phyloP scores from a whole-genome alignment of 2,329 filamentous ascomycete genomes.

The Colletotrichum sp. region DNA sequence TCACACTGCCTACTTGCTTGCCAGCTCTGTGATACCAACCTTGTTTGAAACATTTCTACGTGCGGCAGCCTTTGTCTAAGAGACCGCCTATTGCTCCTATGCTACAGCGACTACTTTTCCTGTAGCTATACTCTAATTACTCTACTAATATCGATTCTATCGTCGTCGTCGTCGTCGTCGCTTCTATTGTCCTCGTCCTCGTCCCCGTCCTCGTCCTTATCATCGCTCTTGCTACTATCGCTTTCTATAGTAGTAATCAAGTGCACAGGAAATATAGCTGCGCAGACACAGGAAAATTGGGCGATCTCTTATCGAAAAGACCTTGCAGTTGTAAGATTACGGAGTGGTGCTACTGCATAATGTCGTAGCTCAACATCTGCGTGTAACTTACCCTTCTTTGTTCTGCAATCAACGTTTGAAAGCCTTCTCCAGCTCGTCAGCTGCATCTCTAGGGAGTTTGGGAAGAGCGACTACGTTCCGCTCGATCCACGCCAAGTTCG shows the following conservation, averaged over 20 bases:
- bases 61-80: neutral
- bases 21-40: neutral
- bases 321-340: neutral
- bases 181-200: no score
- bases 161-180: no score
- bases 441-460: neutral
- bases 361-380: neutral
- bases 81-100: neutral
- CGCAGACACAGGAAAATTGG: no score
- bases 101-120: no score
- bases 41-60: neutral
- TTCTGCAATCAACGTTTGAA: neutral
- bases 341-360: neutral
- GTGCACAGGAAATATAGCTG: no score
- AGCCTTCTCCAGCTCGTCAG: neutral
- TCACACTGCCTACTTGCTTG: neutral
- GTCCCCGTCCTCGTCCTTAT: no score
- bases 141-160: no score
- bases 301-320: neutral
- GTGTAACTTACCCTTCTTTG: neutral
- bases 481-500: neutral
- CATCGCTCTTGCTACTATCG: no score
- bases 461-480: neutral
- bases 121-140: no score
- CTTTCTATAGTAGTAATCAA: no score